These are phyloP conservation scores for Clonostachys rhizophaga DNA, from an alignment of 2,329 filamentous ascomycete species.

Conservation along the genomic window DNA sequence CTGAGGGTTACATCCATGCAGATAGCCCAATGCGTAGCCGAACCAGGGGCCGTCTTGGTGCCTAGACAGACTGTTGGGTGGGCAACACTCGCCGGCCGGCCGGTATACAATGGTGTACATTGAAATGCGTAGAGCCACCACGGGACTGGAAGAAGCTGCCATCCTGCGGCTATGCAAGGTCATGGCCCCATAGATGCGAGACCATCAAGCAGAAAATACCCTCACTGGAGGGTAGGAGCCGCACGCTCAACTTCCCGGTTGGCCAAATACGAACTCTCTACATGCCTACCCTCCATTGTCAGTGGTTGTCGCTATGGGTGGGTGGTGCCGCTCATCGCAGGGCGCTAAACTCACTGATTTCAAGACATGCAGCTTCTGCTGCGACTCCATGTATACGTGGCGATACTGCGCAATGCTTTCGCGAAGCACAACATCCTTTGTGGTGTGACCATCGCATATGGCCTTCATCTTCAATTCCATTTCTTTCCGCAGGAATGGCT, in stretches of 20 bases:
- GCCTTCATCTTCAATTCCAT: constrained; percentile 97
- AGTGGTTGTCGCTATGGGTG: background rate
- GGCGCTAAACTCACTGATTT: constrained; percentile 46
- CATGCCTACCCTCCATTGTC: constrained; percentile 18
- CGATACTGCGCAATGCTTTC: constrained; percentile 86
- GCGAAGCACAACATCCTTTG: constrained; percentile 68
- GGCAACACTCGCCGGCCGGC: too few relatives aligned
- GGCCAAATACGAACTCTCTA: constrained; percentile 28
- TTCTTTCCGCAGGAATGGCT: constrained; percentile 94
- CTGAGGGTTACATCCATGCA: too few relatives aligned
- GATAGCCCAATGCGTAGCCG: too few relatives aligned
- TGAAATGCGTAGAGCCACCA: too few relatives aligned
- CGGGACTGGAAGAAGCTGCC: too few relatives aligned
- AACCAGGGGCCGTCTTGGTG: too few relatives aligned
- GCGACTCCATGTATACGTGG: constrained; percentile 78
- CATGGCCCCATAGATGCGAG: too few relatives aligned
- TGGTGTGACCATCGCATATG: constrained; percentile 84
- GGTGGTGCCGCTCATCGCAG: background rate
- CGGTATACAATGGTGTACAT: too few relatives aligned
- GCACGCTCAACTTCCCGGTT: background rate
- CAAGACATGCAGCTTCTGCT: constrained; percentile 66
- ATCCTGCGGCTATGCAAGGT: background rate
- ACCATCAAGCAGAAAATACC: too few relatives aligned
- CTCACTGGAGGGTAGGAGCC: too few relatives aligned
- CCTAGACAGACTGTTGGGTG: too few relatives aligned